Conservation (phyloP, 129 eudicot genomes). For the Centrapalus pauciflorus region DNA sequence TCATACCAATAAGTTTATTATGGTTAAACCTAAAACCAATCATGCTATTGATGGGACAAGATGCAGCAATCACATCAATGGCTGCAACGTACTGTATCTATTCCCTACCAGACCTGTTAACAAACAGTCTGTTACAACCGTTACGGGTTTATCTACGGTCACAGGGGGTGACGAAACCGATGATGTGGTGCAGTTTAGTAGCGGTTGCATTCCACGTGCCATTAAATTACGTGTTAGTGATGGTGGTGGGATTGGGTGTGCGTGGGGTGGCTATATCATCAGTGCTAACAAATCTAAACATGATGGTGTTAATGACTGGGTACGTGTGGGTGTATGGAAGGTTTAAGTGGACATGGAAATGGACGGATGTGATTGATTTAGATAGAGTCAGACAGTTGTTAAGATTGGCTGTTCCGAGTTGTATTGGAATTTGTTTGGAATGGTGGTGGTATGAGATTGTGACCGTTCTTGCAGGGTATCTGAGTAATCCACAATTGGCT, state of each 20-base stretch:
- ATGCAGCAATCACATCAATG: constrained; percentile 55
- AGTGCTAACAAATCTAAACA: constrained; percentile 67
- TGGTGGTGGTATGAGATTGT: constrained; percentile 99
- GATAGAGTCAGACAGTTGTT: constrained; percentile 43
- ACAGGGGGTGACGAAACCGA: constrained; percentile 76
- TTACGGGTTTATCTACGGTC: constrained; percentile 80
- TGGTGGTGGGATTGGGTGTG: constrained; percentile 53
- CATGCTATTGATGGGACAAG: constrained; percentile 75
- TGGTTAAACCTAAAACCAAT: constrained; percentile 72
- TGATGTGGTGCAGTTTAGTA: constrained; percentile 66
- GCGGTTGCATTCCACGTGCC: constrained; percentile 87
- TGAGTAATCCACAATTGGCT: constrained; percentile 65
- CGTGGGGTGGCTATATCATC: constrained; percentile 87
- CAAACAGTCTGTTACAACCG: constrained; percentile 79
- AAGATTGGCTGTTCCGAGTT: constrained; percentile 71
- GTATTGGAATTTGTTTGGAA: constrained; percentile 80
- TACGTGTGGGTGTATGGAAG: constrained; percentile 61
- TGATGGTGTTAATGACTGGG: constrained; percentile 63
- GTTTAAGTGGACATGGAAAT: constrained; percentile 69
- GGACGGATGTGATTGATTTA: constrained; percentile 42
- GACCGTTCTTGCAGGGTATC: constrained; percentile 79
- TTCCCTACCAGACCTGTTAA: constrained; percentile 72
- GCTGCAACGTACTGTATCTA: constrained; percentile 70
- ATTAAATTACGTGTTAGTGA: constrained; percentile 50
- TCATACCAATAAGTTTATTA: constrained; percentile 56